phyloP scores from a whole-genome alignment of 306 rosid species.

The Cucurbita argyrosperma region DNA sequence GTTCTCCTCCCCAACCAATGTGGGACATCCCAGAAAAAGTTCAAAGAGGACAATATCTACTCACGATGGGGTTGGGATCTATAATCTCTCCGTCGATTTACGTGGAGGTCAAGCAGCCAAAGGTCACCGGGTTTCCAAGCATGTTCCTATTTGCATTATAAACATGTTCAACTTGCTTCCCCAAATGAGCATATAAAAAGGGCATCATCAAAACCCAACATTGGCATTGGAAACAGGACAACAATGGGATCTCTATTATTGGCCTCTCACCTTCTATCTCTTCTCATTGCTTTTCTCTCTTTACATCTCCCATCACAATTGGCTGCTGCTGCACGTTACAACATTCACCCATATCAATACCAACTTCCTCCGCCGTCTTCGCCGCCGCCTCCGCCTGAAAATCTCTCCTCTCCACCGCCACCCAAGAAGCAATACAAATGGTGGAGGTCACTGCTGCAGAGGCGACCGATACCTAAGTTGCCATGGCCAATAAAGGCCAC shows the following conservation, averaged over 20 bases:
- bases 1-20: too few relatives aligned
- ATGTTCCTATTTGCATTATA: too few relatives aligned
- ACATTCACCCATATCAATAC: neutral
- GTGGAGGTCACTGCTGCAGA: neutral
- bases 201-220: neutral
- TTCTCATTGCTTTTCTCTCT: neutral
- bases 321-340: neutral
- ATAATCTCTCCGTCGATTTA: too few relatives aligned
- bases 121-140: too few relatives aligned
- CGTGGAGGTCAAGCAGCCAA: too few relatives aligned
- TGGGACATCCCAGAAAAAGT: too few relatives aligned
- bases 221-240: neutral
- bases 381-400: neutral
- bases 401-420: neutral
- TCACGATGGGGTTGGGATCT: too few relatives aligned
- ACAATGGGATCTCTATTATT: neutral
- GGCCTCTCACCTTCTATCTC: neutral
- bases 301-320: neutral
- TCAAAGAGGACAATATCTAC: too few relatives aligned
- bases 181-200: too few relatives aligned
- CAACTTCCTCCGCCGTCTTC: neutral
- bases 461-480: neutral
- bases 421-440: neutral
- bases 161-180: too few relatives aligned
- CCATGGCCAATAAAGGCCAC: neutral